Evolutionary conservation across 306 rosid species (phyloP).

Genomic region (Abrus pulchellus): DNA sequence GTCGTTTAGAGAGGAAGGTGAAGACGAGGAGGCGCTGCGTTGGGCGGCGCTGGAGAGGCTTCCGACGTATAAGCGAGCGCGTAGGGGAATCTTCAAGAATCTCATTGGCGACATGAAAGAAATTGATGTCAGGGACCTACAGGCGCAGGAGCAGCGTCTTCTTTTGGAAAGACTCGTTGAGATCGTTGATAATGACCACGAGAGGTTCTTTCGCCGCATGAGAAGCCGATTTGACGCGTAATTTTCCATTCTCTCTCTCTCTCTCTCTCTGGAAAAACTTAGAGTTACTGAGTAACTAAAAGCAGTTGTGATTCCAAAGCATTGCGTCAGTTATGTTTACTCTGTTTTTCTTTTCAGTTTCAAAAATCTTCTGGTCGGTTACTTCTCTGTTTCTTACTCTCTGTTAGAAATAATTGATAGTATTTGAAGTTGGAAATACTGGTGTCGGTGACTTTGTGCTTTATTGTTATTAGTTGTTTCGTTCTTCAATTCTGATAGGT

Average conservation of each 20-base stretch:
- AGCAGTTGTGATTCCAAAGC: constrained; percentile 1
- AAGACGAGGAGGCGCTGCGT: constrained; percentile 89
- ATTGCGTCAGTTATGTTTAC: background rate
- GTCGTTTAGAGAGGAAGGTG: constrained; percentile 69
- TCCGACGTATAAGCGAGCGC: constrained; percentile 81
- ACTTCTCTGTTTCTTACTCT: background rate
- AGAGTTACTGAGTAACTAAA: background rate
- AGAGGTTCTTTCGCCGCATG: constrained; percentile 73
- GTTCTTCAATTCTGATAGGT: background rate
- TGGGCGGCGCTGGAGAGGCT: constrained; percentile 98
- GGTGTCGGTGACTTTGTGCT: background rate
- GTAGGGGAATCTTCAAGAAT: constrained; percentile 84
- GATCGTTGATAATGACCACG: constrained; percentile 74
- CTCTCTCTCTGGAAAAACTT: background rate
- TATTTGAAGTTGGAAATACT: constrained; percentile 2
- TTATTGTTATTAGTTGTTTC: background rate
- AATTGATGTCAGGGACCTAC: constrained; percentile 73
- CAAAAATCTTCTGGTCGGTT: background rate
- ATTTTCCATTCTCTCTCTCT: constrained; percentile 7
- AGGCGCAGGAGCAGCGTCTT: constrained; percentile 71
- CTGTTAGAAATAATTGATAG: background rate
- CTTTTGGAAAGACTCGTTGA: constrained; percentile 68
- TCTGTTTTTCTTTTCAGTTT: background rate
- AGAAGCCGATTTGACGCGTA: constrained; percentile 88
- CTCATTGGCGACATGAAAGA: constrained; percentile 70